phyloP scores from a whole-genome alignment of 345 rosid species.

The Acer yangbiense region DNA sequence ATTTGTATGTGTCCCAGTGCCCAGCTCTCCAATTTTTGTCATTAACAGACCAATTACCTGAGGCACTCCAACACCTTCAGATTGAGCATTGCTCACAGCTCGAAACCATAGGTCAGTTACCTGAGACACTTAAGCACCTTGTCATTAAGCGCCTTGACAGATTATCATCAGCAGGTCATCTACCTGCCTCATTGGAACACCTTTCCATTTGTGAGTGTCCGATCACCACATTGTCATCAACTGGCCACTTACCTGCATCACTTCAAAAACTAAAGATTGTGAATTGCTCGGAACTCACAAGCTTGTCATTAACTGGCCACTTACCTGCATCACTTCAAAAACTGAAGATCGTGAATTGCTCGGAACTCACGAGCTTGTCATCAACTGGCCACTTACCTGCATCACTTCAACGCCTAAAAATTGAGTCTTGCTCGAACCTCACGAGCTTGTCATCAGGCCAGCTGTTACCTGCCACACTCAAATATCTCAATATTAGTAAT shows the following conservation, averaged over 20 bases:
- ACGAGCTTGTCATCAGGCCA: background rate
- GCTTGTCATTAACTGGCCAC: background rate
- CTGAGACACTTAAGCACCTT: slow-evolving; percentile 15
- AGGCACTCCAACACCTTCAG: too few relatives aligned
- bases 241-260: background rate
- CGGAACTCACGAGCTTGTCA: background rate
- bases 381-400: background rate
- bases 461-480: background rate
- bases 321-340: background rate
- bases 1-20: too few relatives aligned
- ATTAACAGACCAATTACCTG: too few relatives aligned
- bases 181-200: background rate
- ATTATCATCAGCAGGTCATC: background rate
- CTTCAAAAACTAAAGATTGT: background rate
- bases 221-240: background rate
- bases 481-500: background rate
- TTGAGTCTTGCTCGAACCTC: background rate
- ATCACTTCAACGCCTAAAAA: background rate
- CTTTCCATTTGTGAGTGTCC: background rate
- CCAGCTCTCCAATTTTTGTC: too few relatives aligned
- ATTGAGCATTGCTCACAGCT: too few relatives aligned
- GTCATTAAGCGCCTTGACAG: background rate
- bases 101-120: background rate
- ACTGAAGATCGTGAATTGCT: background rate
- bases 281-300: background rate